Evolutionary conservation across 352 stramenopile genomes (phyloP).

Genomic region (Pythium diclinum): DNA sequence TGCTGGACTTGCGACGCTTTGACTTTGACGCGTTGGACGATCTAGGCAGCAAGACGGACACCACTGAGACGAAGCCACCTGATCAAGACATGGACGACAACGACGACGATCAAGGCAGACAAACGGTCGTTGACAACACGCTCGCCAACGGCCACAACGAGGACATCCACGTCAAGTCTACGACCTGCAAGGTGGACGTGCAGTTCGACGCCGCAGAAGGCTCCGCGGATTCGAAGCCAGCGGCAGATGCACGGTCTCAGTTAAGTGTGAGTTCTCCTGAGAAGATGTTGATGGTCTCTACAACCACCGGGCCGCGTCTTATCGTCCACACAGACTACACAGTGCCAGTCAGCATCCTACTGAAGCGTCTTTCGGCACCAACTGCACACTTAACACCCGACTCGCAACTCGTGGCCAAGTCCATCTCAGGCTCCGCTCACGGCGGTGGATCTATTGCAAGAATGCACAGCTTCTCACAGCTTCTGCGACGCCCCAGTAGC

Average conservation of each 20-base stretch:
- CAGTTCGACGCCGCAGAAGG: neutral
- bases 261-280: neutral
- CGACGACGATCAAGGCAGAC: neutral
- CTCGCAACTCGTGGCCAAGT: constrained; percentile 5
- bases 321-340: neutral
- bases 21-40: constrained; percentile 10
- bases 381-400: neutral
- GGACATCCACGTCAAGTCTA: neutral
- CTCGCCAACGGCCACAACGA: neutral
- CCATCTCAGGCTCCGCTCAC: neutral
- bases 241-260: neutral
- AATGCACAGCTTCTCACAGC: neutral
- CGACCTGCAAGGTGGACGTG: neutral
- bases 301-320: neutral
- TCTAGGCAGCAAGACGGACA: neutral
- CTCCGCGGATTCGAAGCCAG: neutral
- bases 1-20: constrained; percentile 8
- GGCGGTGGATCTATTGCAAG: neutral
- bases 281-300: neutral
- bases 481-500: neutral
- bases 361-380: neutral
- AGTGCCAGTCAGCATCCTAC: neutral
- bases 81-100: neutral
- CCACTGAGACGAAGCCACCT: neutral
- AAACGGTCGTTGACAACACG: neutral